These are phyloP conservation scores for Phytophthora ramorum DNA, from an alignment of 352 stramenopile species.

Conservation along the genomic window DNA sequence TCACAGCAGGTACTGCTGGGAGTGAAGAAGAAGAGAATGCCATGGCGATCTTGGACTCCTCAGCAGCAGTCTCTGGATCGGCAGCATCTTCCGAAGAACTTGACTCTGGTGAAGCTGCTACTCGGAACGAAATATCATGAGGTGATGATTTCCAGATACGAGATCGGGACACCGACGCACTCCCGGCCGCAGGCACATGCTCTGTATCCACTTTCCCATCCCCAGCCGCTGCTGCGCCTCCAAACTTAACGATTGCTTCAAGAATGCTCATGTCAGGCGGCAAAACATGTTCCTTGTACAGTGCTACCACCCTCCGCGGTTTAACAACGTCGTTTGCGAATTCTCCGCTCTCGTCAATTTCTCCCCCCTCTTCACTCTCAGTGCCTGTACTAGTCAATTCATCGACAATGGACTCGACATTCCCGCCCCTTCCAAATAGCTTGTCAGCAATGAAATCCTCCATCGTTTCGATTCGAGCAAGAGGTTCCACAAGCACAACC, in stretches of 20 bases:
- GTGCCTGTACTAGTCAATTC: conserved; percentile 27
- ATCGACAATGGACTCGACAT: conserved; percentile 39
- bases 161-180: conserved; percentile 8
- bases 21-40: conserved; percentile 6
- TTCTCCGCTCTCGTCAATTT: conserved; percentile 30
- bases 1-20: neutral
- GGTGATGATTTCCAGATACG: conserved; percentile 52
- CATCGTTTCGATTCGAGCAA: conserved; percentile 80
- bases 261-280: conserved; percentile 61
- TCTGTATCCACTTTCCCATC: conserved; percentile 18
- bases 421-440: conserved; percentile 50
- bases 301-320: conserved; percentile 49
- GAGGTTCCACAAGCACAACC: conserved; percentile 76
- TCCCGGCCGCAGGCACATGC: neutral
- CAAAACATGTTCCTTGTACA: conserved; percentile 47
- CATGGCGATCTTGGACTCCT: conserved; percentile 7
- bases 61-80: neutral
- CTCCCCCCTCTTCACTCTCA: conserved; percentile 34
- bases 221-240: neutral
- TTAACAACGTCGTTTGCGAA: conserved; percentile 38
- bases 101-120: conserved; percentile 29
- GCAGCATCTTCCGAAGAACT: conserved; percentile 8
- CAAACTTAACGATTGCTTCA: conserved; percentile 72
- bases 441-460: conserved; percentile 80
- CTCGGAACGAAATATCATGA: conserved; percentile 72